Conservation (phyloP, 2,329 filamentous ascomycete genomes). For the Arachnomyces sp. region DNA sequence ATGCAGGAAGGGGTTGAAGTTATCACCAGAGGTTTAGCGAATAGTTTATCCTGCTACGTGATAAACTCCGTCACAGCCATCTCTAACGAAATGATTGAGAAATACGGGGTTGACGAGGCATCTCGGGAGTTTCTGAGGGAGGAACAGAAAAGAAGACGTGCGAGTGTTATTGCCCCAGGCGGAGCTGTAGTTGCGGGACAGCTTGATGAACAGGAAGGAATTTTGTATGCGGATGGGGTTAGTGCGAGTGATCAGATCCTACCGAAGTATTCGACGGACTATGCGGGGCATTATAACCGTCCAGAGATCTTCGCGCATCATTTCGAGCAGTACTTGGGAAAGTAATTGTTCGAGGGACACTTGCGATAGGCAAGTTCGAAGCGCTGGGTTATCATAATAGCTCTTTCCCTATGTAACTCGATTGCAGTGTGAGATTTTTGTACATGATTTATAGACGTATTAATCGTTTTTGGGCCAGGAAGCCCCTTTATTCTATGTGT, state of each 20-base stretch:
- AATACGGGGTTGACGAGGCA: background rate
- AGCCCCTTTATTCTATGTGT: too few relatives aligned
- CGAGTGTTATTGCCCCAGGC: constrained; percentile 2
- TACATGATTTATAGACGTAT: too few relatives aligned
- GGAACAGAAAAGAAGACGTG: constrained; percentile 1
- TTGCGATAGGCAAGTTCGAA: too few relatives aligned
- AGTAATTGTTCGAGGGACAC: too few relatives aligned
- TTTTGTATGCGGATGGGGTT: constrained; percentile 3
- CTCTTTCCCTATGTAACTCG: too few relatives aligned
- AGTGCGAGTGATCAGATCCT: constrained; percentile 1
- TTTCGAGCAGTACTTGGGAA: constrained; percentile 4
- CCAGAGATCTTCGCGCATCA: constrained; percentile 5
- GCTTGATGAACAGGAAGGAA: constrained; percentile 4
- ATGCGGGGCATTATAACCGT: constrained; percentile 4
- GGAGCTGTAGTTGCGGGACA: constrained; percentile 2
- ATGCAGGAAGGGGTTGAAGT: constrained; percentile 1
- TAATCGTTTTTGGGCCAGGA: too few relatives aligned
- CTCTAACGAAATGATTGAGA: background rate
- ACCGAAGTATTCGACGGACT: constrained; percentile 3
- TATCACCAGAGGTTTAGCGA: background rate
- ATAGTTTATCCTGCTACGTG: background rate
- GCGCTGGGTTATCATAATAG: too few relatives aligned
- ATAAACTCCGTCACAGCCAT: constrained; percentile 4
- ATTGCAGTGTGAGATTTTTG: too few relatives aligned
- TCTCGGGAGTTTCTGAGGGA: constrained; percentile 1